Evolutionary conservation across 1,139 yeast genomes (phyloP), one percentile per base, ranked within the genome.

Genomic region (Keqinozyma sinolaborantium): DNA sequence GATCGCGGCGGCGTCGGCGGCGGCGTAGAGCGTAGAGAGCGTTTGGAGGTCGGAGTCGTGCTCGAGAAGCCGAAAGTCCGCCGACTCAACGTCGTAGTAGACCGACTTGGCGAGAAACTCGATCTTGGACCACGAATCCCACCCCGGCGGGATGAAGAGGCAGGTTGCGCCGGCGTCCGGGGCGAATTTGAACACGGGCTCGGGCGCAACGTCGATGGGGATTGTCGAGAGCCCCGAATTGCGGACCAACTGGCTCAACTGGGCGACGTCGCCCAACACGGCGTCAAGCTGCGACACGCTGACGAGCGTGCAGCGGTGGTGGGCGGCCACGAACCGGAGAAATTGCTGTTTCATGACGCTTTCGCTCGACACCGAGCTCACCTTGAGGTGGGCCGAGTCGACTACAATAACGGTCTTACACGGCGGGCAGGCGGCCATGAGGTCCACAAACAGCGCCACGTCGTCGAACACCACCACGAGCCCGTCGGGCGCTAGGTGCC

Each of bases 121-220:
- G 15, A 79, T 77, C 40, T 75, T 71, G 14, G 61, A 58, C 64
- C 70, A 61, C 3, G 77, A 56, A 40, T 79, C 87, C 58, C 70
- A 60, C 0, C 71, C 74, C 8, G 41, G 35, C 0, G 82, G 80
- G 2, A 83, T 65, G 23, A 62, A 48, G 12, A 80, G 50, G 29
- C 8, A 11, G n/a, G n/a, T 29, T 13, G 4, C 8, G 19, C 9
- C 11, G 21, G 26, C 23, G 23, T 4, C 21, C 15, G 10, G 23
- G 23, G 15, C 13, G 19, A 5, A 27, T 8, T 5, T 18, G 21
- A 18, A 27, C 6, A 23, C 13, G 9, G 13, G 25, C 13, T 14
- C 7, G 12, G 16, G 16, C 14, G 10, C 13, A 24, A 24, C 16
- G n/a, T 11, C 15, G 14, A 25, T 25, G 18, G 12, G 27, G 15